These are phyloP conservation scores for Fraxinus sp. DNA, from an alignment of 305 asterid species.

Conservation along the genomic window DNA sequence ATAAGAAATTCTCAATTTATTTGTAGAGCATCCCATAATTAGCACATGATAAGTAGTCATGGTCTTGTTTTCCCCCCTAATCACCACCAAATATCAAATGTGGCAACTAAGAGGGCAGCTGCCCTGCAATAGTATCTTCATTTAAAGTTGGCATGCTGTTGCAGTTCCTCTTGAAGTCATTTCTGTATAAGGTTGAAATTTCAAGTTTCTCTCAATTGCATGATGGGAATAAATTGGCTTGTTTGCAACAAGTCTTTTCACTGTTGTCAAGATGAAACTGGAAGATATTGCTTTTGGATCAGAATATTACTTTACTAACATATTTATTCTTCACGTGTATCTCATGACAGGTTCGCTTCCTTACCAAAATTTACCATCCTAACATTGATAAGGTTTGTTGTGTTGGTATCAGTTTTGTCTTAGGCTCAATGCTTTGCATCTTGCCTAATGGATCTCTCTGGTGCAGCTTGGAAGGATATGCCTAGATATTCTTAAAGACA, in stretches of 20 bases:
- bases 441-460: conserved; percentile 15
- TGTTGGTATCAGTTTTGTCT: conserved; percentile 12
- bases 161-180: conserved; percentile 1
- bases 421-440: conserved; percentile 5
- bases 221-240: background rate
- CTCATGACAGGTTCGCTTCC: conserved; percentile 83
- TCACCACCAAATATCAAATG: background rate
- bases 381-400: conserved; percentile 87
- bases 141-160: background rate
- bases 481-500: conserved; percentile 95
- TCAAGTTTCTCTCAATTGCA: background rate
- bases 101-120: background rate
- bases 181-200: background rate
- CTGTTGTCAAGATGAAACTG: conserved; percentile 13
- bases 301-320: conserved; percentile 22
- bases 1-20: background rate
- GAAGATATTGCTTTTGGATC: conserved; percentile 22
- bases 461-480: conserved; percentile 95
- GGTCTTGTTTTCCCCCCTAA: background rate
- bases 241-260: background rate
- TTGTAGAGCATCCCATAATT: background rate
- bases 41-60: background rate
- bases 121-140: background rate
- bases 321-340: conserved; percentile 11
- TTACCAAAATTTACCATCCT: conserved; percentile 97